Conservation (phyloP, 78 protist species). For the Diacronema lutheri region DNA sequence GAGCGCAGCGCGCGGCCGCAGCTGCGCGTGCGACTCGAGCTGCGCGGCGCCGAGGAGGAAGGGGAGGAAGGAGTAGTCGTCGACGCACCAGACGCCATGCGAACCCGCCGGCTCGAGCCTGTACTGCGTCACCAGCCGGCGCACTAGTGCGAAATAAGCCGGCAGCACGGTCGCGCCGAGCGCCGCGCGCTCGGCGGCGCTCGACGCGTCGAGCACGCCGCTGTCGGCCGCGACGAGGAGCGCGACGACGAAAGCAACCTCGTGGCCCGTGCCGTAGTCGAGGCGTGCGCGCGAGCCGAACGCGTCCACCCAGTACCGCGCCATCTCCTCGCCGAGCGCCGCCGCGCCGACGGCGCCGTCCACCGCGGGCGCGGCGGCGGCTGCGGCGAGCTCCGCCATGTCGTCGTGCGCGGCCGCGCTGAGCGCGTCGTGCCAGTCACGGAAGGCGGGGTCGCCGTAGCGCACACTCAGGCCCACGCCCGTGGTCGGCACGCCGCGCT, state of each 20-base stretch:
- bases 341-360: not conserved
- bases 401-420: not conserved
- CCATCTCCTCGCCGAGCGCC: constrained; percentile 60
- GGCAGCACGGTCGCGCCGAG: not conserved
- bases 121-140: constrained; percentile 71
- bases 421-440: constrained; percentile 18
- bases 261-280: constrained; percentile 99
- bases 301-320: constrained; percentile 61
- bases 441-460: constrained; percentile 81
- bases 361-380: not conserved
- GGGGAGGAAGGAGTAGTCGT: constrained; percentile 92
- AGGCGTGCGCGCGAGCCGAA: constrained; percentile 86
- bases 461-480: constrained; percentile 56
- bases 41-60: constrained; percentile 92
- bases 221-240: constrained; percentile 18
- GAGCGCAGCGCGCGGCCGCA: not conserved
- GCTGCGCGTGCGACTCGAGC: constrained; percentile 24
- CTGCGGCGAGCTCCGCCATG: not conserved
- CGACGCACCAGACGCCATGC: constrained; percentile 97
- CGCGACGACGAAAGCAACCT: constrained; percentile 57
- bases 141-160: constrained; percentile 71
- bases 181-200: no score
- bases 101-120: constrained; percentile 53
- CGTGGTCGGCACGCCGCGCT: no score
- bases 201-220: no score